Conservation (phyloP, 2,329 filamentous ascomycete species). For the Davidsoniella australis region DNA sequence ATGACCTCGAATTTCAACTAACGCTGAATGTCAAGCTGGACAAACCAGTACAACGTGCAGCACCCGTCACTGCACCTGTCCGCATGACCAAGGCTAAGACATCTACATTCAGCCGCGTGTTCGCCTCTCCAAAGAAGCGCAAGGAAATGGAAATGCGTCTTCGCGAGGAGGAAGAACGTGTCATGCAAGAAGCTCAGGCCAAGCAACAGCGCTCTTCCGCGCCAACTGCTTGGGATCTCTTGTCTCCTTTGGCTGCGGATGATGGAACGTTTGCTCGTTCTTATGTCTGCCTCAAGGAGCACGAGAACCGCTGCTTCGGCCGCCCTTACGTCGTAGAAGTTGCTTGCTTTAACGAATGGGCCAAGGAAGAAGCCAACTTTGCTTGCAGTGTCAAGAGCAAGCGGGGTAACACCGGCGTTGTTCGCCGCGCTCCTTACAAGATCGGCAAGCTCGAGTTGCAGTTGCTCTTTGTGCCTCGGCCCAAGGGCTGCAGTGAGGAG, state of each 20-base stretch:
- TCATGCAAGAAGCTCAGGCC: constrained; percentile 46
- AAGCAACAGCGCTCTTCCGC: constrained; percentile 44
- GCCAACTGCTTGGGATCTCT: constrained; percentile 66
- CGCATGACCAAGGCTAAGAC: constrained; percentile 46
- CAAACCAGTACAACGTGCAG: constrained; percentile 47
- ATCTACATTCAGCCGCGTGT: constrained; percentile 79
- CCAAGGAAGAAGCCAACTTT: constrained; percentile 62
- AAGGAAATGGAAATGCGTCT: constrained; percentile 81
- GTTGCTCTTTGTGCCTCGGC: constrained; percentile 84
- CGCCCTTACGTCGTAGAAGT: constrained; percentile 77
- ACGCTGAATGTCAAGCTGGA: constrained; percentile 91
- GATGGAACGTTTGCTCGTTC: constrained; percentile 90
- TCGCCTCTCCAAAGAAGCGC: constrained; percentile 89
- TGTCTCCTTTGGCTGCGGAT: constrained; percentile 71
- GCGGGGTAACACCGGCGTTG: constrained; percentile 51
- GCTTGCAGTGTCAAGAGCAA: constrained; percentile 91
- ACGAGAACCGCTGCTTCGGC: constrained; percentile 76
- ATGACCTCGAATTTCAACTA: constrained; percentile 96
- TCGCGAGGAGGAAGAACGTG: constrained; percentile 65
- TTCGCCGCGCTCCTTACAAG: constrained; percentile 85
- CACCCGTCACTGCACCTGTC: constrained; percentile 38
- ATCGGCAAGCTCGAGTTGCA: constrained; percentile 89
- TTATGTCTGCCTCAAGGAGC: constrained; percentile 85
- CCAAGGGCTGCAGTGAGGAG: constrained; percentile 70
- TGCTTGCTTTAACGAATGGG: constrained; percentile 97